Percentiles rank a stretch among this genome's conserved stretches.
phyloP scores from a whole-genome alignment of 2,329 filamentous ascomycete species.

The Aspergillus bombycis region DNA sequence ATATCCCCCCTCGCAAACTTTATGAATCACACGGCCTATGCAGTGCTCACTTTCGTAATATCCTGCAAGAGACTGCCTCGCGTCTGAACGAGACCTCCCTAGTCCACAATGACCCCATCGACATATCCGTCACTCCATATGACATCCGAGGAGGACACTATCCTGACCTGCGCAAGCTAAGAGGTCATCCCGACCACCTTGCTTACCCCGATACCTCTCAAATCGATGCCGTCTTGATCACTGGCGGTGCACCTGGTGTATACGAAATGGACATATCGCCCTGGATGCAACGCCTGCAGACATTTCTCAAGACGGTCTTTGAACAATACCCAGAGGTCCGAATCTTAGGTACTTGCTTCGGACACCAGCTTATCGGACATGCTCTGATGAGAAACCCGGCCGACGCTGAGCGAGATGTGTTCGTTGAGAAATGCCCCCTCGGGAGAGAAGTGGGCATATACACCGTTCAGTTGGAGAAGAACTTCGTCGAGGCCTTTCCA shows the following conservation, averaged over 20 bases:
- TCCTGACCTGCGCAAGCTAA: conserved; percentile 20
- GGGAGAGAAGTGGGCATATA: conserved; percentile 37
- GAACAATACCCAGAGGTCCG: conserved; percentile 29
- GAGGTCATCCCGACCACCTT: neutral
- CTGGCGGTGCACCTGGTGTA: conserved; percentile 29
- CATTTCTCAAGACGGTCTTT: conserved; percentile 30
- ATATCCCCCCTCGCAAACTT: conserved; percentile 28
- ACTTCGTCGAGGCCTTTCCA: conserved; percentile 25
- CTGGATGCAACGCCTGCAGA: conserved; percentile 30
- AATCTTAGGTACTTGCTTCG: conserved; percentile 40
- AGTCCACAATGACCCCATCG: conserved; percentile 12
- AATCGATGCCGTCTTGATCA: conserved; percentile 37
- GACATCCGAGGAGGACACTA: conserved; percentile 31
- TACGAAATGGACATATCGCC: conserved; percentile 25
- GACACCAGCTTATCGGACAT: conserved; percentile 35
- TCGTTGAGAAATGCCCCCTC: conserved; percentile 23
- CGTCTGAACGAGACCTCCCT: conserved; percentile 23
- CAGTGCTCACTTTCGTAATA: conserved; percentile 30
- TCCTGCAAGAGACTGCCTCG: conserved; percentile 28
- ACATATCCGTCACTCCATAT: conserved; percentile 27
- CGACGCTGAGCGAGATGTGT: conserved; percentile 13
- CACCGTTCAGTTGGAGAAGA: conserved; percentile 25
- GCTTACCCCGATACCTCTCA: neutral
- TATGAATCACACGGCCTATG: conserved; percentile 30
- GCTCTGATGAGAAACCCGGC: conserved; percentile 2